A percentile compares a stretch with the other conserved stretches of the same genome.
These are phyloP conservation scores for Scenedesmus sp. DNA, from an alignment of 163 green algal genomes.

Conservation along the genomic window DNA sequence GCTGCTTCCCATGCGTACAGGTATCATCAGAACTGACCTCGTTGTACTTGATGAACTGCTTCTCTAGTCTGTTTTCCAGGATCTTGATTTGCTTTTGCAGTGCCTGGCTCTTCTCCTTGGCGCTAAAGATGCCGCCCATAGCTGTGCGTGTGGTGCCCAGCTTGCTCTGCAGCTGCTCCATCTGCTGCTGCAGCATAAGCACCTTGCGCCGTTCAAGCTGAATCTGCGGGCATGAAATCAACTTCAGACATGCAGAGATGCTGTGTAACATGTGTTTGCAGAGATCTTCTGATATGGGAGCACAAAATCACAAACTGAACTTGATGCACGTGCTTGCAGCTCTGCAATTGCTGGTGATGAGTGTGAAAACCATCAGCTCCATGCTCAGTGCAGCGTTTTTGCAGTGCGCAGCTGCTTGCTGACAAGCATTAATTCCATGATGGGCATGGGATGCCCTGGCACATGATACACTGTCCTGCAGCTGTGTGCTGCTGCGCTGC, in stretches of 20 bases:
- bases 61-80: constrained; percentile 92
- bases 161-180: constrained; percentile 58
- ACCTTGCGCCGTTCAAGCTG: constrained; percentile 81
- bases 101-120: constrained; percentile 67
- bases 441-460: no score
- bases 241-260: no score
- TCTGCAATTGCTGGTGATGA: no score
- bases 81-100: constrained; percentile 87
- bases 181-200: constrained; percentile 79
- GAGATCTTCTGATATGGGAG: no score
- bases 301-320: no score
- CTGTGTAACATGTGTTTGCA: no score
- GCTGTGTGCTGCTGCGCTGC: neutral
- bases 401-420: neutral
- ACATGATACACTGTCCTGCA: neutral
- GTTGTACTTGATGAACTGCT: constrained; percentile 89
- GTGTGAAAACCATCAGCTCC: no score
- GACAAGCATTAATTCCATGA: neutral
- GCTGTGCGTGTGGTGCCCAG: constrained; percentile 62
- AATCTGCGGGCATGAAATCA: constrained; percentile 73
- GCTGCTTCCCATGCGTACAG: neutral
- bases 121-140: constrained; percentile 87
- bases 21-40: constrained; percentile 34
- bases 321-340: neutral
- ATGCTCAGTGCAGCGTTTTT: neutral